These are phyloP conservation scores for Annona squamosa DNA, from an alignment of 164 flowering plant species.

Conservation along the genomic window DNA sequence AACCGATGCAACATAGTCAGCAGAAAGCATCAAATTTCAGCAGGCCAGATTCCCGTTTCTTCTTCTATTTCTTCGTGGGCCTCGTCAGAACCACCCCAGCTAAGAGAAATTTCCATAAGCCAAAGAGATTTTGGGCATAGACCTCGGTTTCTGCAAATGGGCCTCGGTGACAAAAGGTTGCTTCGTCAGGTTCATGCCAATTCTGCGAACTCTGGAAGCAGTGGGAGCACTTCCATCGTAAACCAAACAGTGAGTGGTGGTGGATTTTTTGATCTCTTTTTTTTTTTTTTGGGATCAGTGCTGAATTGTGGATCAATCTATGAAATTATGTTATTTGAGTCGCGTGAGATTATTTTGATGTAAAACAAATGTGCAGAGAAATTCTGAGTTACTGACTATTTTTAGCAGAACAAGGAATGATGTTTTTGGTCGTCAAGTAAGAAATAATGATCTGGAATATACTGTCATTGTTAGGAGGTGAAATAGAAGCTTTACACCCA, in stretches of 20 bases:
- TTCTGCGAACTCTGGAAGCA: conserved; percentile 20
- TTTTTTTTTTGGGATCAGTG: no score
- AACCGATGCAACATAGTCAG: conserved; percentile 1
- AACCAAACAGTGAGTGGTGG: conserved; percentile 34
- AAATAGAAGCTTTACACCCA: no score
- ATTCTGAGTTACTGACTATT: background rate
- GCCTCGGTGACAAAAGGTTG: conserved; percentile 9
- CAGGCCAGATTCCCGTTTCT: conserved; percentile 2
- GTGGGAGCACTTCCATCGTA: conserved; percentile 21
- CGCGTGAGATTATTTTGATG: background rate
- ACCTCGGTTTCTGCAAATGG: conserved; percentile 30
- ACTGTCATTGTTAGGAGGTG: no score
- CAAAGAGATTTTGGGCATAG: conserved; percentile 9
- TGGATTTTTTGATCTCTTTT: background rate
- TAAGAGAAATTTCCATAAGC: conserved; percentile 6
- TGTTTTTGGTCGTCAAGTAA: background rate
- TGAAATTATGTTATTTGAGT: background rate
- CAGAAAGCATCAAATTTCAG: background rate
- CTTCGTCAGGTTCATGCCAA: conserved; percentile 19
- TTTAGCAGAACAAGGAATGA: background rate
- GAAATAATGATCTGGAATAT: no score
- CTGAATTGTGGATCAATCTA: background rate
- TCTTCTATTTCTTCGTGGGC: conserved; percentile 12
- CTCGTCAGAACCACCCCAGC: background rate
- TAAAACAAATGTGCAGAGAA: background rate